Base-by-base conservation (phyloP, 768 basidiomycete species). In the Agrocybe chaxingu region DNA sequence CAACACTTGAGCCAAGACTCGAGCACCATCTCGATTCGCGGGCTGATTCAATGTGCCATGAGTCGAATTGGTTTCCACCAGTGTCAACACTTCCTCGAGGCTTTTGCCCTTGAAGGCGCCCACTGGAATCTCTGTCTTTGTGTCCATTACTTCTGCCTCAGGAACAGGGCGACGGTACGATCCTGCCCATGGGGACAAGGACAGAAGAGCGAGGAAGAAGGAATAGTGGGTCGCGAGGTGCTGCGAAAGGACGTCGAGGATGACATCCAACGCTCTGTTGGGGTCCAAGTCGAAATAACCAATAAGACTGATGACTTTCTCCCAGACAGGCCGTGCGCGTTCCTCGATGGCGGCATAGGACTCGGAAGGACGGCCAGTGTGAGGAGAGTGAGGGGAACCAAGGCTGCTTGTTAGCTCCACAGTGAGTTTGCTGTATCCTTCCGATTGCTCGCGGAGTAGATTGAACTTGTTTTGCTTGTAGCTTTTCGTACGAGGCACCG, bases 401-500 rank as follows among this genome's bases (percentile, higher is more conserved):
- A 94, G 70, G 60, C 79, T 80, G 56, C 84, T 84, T 8, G 84
- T 83, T 35, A 99, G 73, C 61, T 98, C 92, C 8, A 87, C 82
- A 24, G 87, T 81, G 31, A 98, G 81, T 67, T 95, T 94, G 65
- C 92, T 92, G 71, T 93, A 99, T 7, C 97, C 97, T 72, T 98
- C 96, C 0, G 94, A 94, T 60, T 97, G 92, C 71, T 99, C 97
- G 34, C 97, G 87, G 11, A 98, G 80, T 35, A 99, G 80, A 64
- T 98, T 99, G 76, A 95, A 96, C 69, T 98, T 99, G 72, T 93
- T 93, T 68, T 99, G 96, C 67, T 93, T 94, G 74, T 94, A 96
- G 65, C 92, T 95, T 62, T n/a, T 47, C 12, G 37, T 45, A 24
- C 49, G 9, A 19, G 16, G 18, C 16, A 18, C 41, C 24, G 47